A percentile compares a stretch with the other conserved stretches of the same genome.
Evolutionary conservation across 75 land plant species (phyloP).

Genomic region (Adiantum capillusveneris): DNA sequence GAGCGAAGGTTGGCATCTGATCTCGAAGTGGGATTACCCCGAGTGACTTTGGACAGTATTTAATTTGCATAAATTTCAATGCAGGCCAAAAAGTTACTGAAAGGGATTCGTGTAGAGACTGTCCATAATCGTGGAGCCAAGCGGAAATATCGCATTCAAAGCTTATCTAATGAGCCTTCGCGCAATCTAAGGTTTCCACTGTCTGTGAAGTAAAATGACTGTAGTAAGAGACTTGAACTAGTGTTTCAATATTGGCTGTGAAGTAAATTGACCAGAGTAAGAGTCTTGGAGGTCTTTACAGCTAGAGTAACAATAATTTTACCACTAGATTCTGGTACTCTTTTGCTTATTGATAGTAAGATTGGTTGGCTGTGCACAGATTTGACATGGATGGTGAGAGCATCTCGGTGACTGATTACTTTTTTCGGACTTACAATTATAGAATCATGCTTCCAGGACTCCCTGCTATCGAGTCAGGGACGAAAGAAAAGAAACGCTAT

Average conservation of each 20-base stretch:
- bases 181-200: conserved; percentile 16
- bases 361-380: conserved; percentile 14
- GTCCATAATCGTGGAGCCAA: conserved; percentile 8
- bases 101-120: conserved; percentile 20
- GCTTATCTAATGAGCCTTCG: conserved; percentile 11
- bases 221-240: no score
- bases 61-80: no score
- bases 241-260: no score
- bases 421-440: conserved; percentile 6
- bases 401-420: conserved; percentile 15
- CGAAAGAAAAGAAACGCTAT: conserved; percentile 14
- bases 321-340: no score
- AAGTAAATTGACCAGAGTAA: no score
- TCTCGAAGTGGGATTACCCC: no score
- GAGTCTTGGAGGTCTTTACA: no score
- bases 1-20: conserved; percentile 11
- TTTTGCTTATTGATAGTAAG: no score
- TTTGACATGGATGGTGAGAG: conserved; percentile 21
- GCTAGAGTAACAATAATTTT: no score
- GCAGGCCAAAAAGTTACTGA: conserved; percentile 19
- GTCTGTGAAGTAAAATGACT: no score
- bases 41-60: no score
- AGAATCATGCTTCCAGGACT: conserved; percentile 7
- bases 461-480: conserved; percentile 21
- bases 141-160: conserved; percentile 11